Conservation (phyloP, 257 asterid genomes). For the Solanum acaule region DNA sequence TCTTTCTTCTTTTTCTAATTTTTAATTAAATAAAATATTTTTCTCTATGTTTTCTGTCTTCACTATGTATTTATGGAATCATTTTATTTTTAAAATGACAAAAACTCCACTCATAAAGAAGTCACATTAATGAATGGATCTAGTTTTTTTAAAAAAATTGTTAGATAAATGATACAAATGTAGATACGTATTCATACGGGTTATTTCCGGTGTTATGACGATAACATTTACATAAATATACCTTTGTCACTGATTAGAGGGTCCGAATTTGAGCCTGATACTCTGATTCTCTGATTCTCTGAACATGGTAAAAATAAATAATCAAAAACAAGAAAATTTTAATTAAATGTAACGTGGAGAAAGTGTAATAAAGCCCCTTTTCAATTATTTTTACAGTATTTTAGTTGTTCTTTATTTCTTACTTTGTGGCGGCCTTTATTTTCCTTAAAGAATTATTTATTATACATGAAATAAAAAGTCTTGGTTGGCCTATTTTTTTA, state of each 20-base stretch:
- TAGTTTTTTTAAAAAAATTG: not conserved
- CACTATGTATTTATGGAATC: not conserved
- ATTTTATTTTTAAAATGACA: not conserved
- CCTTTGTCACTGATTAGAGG: not conserved
- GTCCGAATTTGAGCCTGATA: not conserved
- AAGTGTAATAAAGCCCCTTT: slow-evolving; percentile 1
- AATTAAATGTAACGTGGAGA: slow-evolving; percentile 7
- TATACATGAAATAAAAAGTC: not conserved
- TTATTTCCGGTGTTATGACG: not conserved
- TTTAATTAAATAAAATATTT: not conserved
- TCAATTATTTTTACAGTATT: not conserved
- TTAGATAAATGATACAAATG: not conserved
- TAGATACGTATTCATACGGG: not conserved
- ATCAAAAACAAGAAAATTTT: not conserved
- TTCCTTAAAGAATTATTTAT: not conserved
- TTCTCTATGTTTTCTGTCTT: not conserved
- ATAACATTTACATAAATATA: not conserved
- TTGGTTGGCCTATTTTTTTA: not conserved
- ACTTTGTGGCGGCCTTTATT: not conserved
- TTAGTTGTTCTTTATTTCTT: not conserved
- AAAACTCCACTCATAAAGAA: not conserved
- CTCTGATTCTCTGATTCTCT: no score
- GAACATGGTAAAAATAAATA: not conserved
- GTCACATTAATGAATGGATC: not conserved
- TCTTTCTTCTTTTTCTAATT: not conserved